A percentile compares a stretch with the other conserved stretches of the same genome.
Conservation (phyloP, 2,329 filamentous ascomycete species). For the Fusarium coicis region DNA sequence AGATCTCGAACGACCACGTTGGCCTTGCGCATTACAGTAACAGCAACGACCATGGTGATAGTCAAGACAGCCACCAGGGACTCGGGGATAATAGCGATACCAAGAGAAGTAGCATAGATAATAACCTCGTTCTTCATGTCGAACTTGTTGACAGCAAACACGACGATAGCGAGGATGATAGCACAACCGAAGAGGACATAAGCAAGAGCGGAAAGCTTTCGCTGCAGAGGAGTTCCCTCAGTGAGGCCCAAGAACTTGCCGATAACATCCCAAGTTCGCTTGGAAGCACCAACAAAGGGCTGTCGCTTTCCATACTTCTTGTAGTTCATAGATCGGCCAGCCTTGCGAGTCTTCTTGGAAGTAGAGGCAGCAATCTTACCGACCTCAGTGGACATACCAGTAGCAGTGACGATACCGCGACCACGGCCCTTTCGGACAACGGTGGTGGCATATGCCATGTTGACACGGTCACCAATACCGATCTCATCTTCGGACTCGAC, state of each 20-base stretch:
- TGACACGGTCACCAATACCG: conserved; percentile 76
- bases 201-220: conserved; percentile 81
- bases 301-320: conserved; percentile 64
- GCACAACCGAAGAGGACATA: conserved; percentile 80
- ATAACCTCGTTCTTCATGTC: conserved; percentile 62
- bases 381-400: conserved; percentile 77
- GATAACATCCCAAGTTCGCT: conserved; percentile 59
- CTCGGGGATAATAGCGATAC: conserved; percentile 71
- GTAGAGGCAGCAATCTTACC: conserved; percentile 73
- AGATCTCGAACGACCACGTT: conserved; percentile 74
- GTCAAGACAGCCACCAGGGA: conserved; percentile 75
- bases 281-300: conserved; percentile 58
- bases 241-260: conserved; percentile 70
- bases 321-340: conserved; percentile 63
- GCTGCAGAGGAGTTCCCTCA: conserved; percentile 80
- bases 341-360: conserved; percentile 64
- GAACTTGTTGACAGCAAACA: conserved; percentile 68
- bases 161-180: conserved; percentile 66
- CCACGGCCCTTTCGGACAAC: conserved; percentile 78
- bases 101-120: conserved; percentile 67
- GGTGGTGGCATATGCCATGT: conserved; percentile 80
- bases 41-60: conserved; percentile 75
- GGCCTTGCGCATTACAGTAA: conserved; percentile 71
- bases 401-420: conserved; percentile 76
- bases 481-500: conserved; percentile 61